phyloP scores from a whole-genome alignment of 2,329 filamentous ascomycete genomes.

The Penicillium sp. region DNA sequence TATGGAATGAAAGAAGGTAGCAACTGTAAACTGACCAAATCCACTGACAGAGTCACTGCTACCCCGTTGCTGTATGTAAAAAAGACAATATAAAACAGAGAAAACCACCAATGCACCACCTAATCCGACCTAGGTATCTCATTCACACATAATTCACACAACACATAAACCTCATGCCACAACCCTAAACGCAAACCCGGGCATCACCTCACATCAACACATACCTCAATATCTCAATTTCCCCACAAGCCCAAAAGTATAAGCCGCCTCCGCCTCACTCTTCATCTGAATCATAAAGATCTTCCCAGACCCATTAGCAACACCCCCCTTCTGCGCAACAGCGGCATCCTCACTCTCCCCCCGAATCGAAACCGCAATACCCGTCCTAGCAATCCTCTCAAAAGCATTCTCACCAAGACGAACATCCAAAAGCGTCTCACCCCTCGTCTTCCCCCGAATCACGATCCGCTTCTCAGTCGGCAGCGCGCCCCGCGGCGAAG shows the following conservation, averaged over 20 bases:
- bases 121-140: conserved; percentile 2
- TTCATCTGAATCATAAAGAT: conserved; percentile 65
- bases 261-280: conserved; percentile 52
- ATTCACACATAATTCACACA: no score
- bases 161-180: not conserved
- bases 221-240: conserved; percentile 47
- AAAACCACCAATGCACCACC: conserved; percentile 10
- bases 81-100: not conserved
- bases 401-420: conserved; percentile 82
- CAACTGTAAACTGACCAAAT: no score
- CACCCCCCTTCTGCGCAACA: conserved; percentile 54
- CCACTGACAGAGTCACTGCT: no score
- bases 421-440: conserved; percentile 71
- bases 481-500: conserved; percentile 49
- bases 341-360: conserved; percentile 66
- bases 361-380: conserved; percentile 86
- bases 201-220: conserved; percentile 6
- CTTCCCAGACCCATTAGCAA: conserved; percentile 54
- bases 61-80: no score
- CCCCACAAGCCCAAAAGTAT: conserved; percentile 53
- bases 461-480: conserved; percentile 81
- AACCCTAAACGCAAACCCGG: not conserved
- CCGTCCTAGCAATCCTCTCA: conserved; percentile 74
- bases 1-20: no score
- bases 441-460: conserved; percentile 65